Conservation (phyloP, 2,329 filamentous ascomycete genomes). For the Didymella glomerata region DNA sequence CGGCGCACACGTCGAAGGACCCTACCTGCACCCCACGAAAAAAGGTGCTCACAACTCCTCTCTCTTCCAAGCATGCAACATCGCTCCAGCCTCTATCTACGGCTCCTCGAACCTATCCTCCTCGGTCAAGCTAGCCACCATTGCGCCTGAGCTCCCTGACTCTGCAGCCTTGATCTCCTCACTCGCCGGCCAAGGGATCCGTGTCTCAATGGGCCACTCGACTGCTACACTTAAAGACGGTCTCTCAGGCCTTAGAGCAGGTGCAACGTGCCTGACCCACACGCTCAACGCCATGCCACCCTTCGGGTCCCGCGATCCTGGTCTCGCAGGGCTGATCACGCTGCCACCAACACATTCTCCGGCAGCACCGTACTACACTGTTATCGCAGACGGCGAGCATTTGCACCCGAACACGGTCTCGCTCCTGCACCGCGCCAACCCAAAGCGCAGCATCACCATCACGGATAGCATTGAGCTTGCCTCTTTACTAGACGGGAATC, state of each 20-base stretch:
- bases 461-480: constrained; percentile 65
- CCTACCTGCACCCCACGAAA: constrained; percentile 62
- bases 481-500: constrained; percentile 60
- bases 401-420: constrained; percentile 61
- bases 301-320: constrained; percentile 60
- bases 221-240: constrained; percentile 60
- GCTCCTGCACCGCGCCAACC: constrained; percentile 59
- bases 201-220: constrained; percentile 61
- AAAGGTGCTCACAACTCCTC: constrained; percentile 62
- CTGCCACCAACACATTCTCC: constrained; percentile 34
- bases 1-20: constrained; percentile 66
- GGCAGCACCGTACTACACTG: constrained; percentile 58
- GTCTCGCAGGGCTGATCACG: constrained; percentile 57
- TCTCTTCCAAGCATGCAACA: constrained; percentile 54
- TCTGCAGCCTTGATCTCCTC: constrained; percentile 54
- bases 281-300: constrained; percentile 64
- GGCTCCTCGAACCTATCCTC: constrained; percentile 54
- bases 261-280: constrained; percentile 63
- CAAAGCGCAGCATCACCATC: constrained; percentile 59
- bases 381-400: constrained; percentile 65
- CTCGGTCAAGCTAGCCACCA: constrained; percentile 60
- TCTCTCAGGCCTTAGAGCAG: constrained; percentile 55
- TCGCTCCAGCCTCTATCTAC: constrained; percentile 54
- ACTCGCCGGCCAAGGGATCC: constrained; percentile 54
- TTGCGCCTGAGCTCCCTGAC: constrained; percentile 62